phyloP scores from a whole-genome alignment of 1,284 basidiomycete species.

The Puccinia novopanici region DNA sequence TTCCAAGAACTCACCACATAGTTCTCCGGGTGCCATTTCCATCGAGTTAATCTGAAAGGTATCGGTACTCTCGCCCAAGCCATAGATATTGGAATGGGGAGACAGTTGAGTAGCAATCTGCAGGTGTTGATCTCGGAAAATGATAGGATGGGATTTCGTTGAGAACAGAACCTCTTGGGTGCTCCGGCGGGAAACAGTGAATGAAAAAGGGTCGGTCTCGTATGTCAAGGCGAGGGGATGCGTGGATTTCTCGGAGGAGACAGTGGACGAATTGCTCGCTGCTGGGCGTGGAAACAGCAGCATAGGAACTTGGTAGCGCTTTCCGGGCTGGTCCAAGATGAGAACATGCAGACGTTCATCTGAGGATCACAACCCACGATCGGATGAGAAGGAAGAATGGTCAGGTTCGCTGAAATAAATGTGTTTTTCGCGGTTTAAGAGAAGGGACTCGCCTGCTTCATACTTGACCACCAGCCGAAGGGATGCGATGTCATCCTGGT shows the following conservation, averaged over 20 bases:
- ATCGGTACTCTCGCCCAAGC: slow-evolving; percentile 47
- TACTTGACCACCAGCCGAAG: background rate
- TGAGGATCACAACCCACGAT: background rate
- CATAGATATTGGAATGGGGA: slow-evolving; percentile 48
- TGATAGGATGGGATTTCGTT: slow-evolving; percentile 19
- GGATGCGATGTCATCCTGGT: slow-evolving; percentile 1
- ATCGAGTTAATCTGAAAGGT: slow-evolving; percentile 23
- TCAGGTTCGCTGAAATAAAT: background rate
- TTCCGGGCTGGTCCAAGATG: slow-evolving; percentile 16
- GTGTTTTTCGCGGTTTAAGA: background rate
- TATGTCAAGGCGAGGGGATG: slow-evolving; percentile 42
- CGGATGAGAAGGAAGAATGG: background rate
- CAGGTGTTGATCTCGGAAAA: slow-evolving; percentile 51
- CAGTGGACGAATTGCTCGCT: background rate
- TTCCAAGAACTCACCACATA: slow-evolving; percentile 2
- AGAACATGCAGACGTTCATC: slow-evolving; percentile 20
- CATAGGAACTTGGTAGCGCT: slow-evolving; percentile 54
- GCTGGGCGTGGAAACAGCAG: slow-evolving; percentile 13
- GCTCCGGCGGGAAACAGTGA: slow-evolving; percentile 40
- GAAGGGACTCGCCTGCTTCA: slow-evolving; percentile 7
- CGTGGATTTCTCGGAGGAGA: background rate
- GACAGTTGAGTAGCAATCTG: slow-evolving; percentile 29
- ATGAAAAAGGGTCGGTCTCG: slow-evolving; percentile 50
- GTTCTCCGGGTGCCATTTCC: slow-evolving; percentile 23
- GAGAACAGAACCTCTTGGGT: slow-evolving; percentile 50